These are phyloP conservation scores for Hirschioporus abietinus DNA, from an alignment of 768 basidiomycete genomes.

Conservation along the genomic window DNA sequence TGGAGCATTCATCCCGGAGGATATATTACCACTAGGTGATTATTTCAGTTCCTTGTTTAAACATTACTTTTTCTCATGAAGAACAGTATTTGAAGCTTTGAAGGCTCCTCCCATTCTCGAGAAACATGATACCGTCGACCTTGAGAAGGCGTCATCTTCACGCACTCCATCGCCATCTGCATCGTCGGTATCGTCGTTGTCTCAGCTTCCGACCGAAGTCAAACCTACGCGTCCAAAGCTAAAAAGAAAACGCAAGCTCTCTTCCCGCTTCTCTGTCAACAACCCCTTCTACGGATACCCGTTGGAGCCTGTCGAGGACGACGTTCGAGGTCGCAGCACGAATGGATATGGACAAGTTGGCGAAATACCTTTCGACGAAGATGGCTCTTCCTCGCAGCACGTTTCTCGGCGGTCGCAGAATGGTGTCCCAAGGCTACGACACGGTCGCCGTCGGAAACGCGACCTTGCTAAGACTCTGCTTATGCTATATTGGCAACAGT, in stretches of 20 bases:
- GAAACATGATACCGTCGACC: not conserved
- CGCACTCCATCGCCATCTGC: not conserved
- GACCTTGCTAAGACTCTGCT: slow-evolving; percentile 61
- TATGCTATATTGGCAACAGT: slow-evolving; percentile 61
- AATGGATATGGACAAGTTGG: not conserved
- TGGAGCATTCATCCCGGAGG: not conserved
- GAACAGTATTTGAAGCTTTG: not conserved
- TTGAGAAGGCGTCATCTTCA: not conserved
- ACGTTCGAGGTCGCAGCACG: not conserved
- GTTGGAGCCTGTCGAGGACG: slow-evolving; percentile 15
- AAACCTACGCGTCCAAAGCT: not conserved
- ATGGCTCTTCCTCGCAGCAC: not conserved
- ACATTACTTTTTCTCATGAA: not conserved
- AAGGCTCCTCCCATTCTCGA: not conserved
- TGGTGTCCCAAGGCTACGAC: slow-evolving; percentile 38
- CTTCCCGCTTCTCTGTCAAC: slow-evolving; percentile 44
- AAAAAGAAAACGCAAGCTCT: not conserved
- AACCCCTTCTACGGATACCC: slow-evolving; percentile 81
- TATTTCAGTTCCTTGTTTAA: not conserved
- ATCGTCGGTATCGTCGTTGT: not conserved
- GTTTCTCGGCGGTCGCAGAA: not conserved
- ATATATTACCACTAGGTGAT: slow-evolving; percentile 30
- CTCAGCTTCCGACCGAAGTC: not conserved
- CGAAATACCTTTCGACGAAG: not conserved
- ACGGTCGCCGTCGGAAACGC: slow-evolving; percentile 64